Evolutionary conservation across 306 rosid species (phyloP).

Genomic region (Medicago ruthenica): DNA sequence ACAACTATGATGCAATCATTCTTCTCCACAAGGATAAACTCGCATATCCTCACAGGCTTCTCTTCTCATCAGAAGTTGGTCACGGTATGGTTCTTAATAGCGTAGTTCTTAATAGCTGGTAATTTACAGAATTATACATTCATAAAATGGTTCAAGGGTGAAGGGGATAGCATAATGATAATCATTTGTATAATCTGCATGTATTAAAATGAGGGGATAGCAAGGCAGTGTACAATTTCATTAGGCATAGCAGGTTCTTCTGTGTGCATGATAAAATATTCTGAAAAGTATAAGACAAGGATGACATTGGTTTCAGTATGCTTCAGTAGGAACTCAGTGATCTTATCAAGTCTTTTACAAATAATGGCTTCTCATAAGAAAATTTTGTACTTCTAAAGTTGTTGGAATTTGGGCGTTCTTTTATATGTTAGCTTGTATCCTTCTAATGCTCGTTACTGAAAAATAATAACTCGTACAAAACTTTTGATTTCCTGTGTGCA

Average conservation of each 20-base stretch:
- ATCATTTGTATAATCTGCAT: too few species aligned
- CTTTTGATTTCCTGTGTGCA: too few species aligned
- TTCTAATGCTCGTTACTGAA: too few species aligned
- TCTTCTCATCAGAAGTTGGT: constrained; percentile 78
- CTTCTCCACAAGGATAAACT: constrained; percentile 87
- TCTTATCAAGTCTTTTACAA: too few species aligned
- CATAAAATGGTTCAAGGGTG: neutral
- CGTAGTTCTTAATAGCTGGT: constrained; percentile 1
- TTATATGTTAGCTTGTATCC: too few species aligned
- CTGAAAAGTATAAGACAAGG: neutral
- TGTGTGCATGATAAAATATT: neutral
- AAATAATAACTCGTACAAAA: too few species aligned
- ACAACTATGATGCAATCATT: constrained; percentile 82
- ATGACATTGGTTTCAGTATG: neutral
- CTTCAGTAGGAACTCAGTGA: too few species aligned
- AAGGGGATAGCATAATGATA: constrained; percentile 14
- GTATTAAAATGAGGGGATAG: too few species aligned
- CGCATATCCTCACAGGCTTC: constrained; percentile 86
- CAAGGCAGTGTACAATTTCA: constrained; percentile 24
- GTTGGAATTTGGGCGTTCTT: too few species aligned
- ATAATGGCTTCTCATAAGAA: too few species aligned
- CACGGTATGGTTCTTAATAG: constrained; percentile 57
- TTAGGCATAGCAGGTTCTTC: neutral
- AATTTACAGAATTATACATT: constrained; percentile 5
- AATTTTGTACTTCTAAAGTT: too few species aligned